A percentile compares a stretch with the other conserved stretches of the same genome.
phyloP scores from a whole-genome alignment of 371 early-diverging fungal genomes.

The Thermomucor indicae-seudaticae region DNA sequence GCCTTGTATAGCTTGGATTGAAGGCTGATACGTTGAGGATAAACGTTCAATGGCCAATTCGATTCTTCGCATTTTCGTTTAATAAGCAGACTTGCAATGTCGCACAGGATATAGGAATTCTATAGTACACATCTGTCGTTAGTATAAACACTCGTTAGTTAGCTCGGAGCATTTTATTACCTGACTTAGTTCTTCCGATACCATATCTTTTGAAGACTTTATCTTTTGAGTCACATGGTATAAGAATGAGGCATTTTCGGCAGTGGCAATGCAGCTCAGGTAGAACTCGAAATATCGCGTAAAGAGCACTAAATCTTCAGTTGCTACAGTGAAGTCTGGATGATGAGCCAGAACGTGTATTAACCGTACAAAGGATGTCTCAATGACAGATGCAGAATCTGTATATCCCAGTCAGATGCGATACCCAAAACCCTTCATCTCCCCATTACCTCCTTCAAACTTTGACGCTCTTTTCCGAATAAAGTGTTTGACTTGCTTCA shows the following conservation, averaged over 20 bases:
- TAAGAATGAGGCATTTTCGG: constrained; percentile 82
- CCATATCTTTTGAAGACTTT: constrained; percentile 72
- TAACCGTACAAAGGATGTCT: constrained; percentile 64
- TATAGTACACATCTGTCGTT: constrained; percentile 9
- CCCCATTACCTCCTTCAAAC: constrained; percentile 1
- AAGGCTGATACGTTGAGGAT: constrained; percentile 56
- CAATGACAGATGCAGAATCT: constrained; percentile 33
- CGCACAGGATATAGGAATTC: constrained; percentile 80
- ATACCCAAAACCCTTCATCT: neutral
- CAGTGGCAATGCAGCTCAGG: constrained; percentile 68
- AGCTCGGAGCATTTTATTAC: constrained; percentile 24
- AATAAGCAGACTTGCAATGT: constrained; percentile 76
- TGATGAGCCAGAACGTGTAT: constrained; percentile 86
- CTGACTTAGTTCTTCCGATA: constrained; percentile 35
- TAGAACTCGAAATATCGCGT: constrained; percentile 79
- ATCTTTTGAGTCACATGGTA: constrained; percentile 73
- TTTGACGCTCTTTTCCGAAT: constrained; percentile 24
- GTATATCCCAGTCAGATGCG: neutral
- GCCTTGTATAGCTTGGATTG: constrained; percentile 58
- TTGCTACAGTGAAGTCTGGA: constrained; percentile 75
- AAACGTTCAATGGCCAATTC: constrained; percentile 71
- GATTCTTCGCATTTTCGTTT: constrained; percentile 62
- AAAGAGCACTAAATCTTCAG: constrained; percentile 49
- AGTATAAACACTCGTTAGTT: neutral
- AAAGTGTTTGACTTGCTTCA: constrained; percentile 34